Conservation (phyloP, 2,329 filamentous ascomycete genomes). For the Phialophora chinensis region DNA sequence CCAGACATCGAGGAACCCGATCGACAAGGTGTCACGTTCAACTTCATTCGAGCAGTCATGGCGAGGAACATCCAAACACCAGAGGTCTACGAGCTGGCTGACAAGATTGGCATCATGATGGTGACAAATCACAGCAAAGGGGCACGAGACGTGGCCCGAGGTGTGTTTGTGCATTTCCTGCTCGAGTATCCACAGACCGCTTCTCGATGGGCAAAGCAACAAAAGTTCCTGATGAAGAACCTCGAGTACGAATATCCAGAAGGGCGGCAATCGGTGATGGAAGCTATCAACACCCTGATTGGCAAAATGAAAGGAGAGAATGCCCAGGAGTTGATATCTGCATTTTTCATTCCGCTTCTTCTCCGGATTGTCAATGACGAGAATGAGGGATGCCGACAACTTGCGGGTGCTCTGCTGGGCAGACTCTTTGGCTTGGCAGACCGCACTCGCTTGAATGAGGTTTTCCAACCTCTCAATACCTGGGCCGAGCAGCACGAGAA, state of each 20-base stretch:
- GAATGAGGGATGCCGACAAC: conserved; percentile 79
- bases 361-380: conserved; percentile 89
- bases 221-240: conserved; percentile 87
- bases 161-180: conserved; percentile 91
- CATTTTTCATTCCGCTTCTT: conserved; percentile 84
- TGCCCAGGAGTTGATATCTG: conserved; percentile 78
- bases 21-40: conserved; percentile 91
- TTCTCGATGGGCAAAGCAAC: conserved; percentile 84
- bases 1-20: conserved; percentile 92
- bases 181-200: conserved; percentile 93
- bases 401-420: conserved; percentile 79
- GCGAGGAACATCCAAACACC: conserved; percentile 84
- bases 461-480: conserved; percentile 71
- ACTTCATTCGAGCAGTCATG: conserved; percentile 86
- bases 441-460: conserved; percentile 71
- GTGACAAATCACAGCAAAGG: conserved; percentile 91
- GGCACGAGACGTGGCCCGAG: conserved; percentile 84
- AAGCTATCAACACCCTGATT: conserved; percentile 84
- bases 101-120: conserved; percentile 90
- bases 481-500: conserved; percentile 82
- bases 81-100: conserved; percentile 86
- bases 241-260: conserved; percentile 88
- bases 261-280: conserved; percentile 89
- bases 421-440: conserved; percentile 81
- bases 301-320: conserved; percentile 82